Base-by-base conservation (phyloP, 352 stramenopile genomes). In the Globisporangium camurandrum region DNA sequence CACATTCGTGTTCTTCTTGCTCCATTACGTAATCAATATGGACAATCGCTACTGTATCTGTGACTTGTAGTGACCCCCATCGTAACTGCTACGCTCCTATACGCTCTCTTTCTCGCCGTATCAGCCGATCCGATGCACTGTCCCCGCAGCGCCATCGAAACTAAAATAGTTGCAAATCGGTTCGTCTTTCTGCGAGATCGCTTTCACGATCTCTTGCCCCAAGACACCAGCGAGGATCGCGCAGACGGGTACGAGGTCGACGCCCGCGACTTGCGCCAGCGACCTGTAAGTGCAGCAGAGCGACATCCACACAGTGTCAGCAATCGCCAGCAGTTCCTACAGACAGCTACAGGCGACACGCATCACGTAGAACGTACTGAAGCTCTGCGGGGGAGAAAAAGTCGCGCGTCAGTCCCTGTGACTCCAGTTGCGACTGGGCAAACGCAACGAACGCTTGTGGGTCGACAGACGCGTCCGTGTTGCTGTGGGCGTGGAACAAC, bases 141-240 rank as follows among this genome's bases (percentile, higher is more conserved):
- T 71, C 3, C 81, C 81, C 12, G 65, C 58, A 9, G 59, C 52
- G 27, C 82, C 83, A 41, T 98, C 90, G 37, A 98, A 98, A 58
- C 93, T 83, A 52, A 99, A 93, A 37, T 92, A 86, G 73, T 98
- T 98, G 72, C 95, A 95, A 36, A 97, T 91, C 8, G 95, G 95
- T 62, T 97, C 87, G 66, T 97, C 95, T 60, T 98, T 98, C 41
- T 92, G 85, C 47, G 86, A 97, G 34, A 99, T 91, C n/a, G 88
- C 88, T 67, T 98, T 99, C 70, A 99, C 95, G 34, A 99, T 75
- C 78, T 99, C 97, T 62, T 99, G 97, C 5, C 95, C 96, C 37
- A 99, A 53, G 38, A 99, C 91, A 26, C 97, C 96, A 19, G 96
- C 97, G 39, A 98, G 63, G 26, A 99, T 96, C 23, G 96, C 95